Evolutionary conservation across 2,329 filamentous ascomycete genomes (phyloP), one percentile per base, ranked within the genome.

Genomic region (Cercospora janseana): DNA sequence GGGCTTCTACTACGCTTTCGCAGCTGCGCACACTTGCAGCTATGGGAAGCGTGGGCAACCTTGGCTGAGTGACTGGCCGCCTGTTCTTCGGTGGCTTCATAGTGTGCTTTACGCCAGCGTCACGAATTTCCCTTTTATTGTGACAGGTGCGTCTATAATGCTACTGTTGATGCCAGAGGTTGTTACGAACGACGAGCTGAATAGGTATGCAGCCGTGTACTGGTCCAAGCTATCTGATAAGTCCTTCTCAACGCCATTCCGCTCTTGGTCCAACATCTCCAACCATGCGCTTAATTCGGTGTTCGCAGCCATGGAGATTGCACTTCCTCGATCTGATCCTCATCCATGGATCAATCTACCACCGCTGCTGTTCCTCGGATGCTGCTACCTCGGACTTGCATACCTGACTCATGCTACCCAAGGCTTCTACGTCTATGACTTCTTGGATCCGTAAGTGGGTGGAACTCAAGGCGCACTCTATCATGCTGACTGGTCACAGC

Each of bases 301-400:
- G 45, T 89, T 88, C 66, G 86, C 86, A 1, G 72, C 91, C n/a
- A 79, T 89, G 61, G 88, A 94, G 70, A 78, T 93, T 59, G 20
- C 85, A 16, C 59, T 93, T 26, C 76, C 88, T 2, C 77, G 87
- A 29, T 87, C 85, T 3, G 72, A 74, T 5, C 79, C 81, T 8
- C 75, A 79, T 20, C 79, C 83, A 0, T 83, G 80, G 71, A 69
- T 86, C 16, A 83, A 90, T 63, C 67, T 88, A n/a, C 68, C 80
- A 10, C 83, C 81, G 64, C 73, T 91, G 10, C 69, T 91, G 56
- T 49, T 88, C n/a, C 68, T 93, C 5, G 76, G 94, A 32, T 80
- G 80, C 0, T 70, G 84, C 3, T 95, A 94, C 66, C 76, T 91
- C 8, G 79, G 73, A 0, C 71, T 94, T 12, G 88, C 87, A 1